Percentiles rank a stretch among this genome's conserved stretches.
Evolutionary conservation across 768 basidiomycete species (phyloP).

Genomic region (Russula griseocarnosa): DNA sequence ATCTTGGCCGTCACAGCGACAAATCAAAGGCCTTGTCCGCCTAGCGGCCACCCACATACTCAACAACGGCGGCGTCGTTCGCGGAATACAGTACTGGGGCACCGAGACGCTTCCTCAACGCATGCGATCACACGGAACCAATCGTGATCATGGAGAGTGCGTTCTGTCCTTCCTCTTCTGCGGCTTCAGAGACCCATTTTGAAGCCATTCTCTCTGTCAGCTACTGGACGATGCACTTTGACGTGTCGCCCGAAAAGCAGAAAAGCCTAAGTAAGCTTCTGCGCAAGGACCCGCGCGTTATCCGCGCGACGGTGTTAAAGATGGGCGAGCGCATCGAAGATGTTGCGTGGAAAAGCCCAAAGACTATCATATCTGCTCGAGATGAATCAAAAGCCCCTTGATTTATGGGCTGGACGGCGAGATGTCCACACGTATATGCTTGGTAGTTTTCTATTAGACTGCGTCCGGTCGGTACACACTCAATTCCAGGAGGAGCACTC

Average conservation of each 20-base stretch:
- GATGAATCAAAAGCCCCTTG: constrained; percentile 19
- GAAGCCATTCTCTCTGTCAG: constrained; percentile 39
- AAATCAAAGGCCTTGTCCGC: constrained; percentile 70
- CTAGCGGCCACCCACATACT: constrained; percentile 69
- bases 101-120: constrained; percentile 67
- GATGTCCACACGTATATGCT: neutral
- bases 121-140: constrained; percentile 60
- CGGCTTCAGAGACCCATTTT: neutral
- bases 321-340: constrained; percentile 71
- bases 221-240: constrained; percentile 90
- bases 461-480: neutral
- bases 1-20: constrained; percentile 45
- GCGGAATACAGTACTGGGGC: constrained; percentile 73
- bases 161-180: constrained; percentile 36
- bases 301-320: constrained; percentile 79
- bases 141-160: constrained; percentile 68
- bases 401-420: neutral
- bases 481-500: neutral
- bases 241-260: constrained; percentile 72
- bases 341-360: constrained; percentile 51
- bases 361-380: constrained; percentile 33
- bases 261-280: constrained; percentile 61
- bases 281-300: constrained; percentile 74
- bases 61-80: constrained; percentile 74
- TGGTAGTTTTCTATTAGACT: neutral